Base-by-base conservation (phyloP, 108 stramenopile species). In the Halocafeteria seosinensis region DNA sequence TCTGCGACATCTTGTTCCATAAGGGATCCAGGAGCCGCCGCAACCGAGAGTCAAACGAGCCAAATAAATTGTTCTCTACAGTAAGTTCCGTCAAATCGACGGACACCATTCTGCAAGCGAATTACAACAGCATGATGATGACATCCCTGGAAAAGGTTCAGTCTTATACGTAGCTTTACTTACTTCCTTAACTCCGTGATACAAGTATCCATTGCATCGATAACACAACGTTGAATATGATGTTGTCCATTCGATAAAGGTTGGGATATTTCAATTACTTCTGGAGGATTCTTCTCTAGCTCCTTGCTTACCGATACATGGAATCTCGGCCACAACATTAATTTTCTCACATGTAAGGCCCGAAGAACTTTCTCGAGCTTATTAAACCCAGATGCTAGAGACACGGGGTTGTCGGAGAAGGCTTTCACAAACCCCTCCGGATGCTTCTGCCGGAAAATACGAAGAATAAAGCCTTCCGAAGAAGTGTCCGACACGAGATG, bases 251-350 rank as follows among this genome's bases (percentile, higher is more conserved):
- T 81, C 50, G 88, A 87, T 33, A 96, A 70, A 21, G 74, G 62
- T 67, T 90, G 88, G 50, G 87, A 76, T 34, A 92, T 62, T 66
- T 96, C 92, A 34, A 81, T 80, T 24, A 94, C 91, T 24, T 76
- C 51, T 0, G 91, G 90, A 11, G 85, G 79, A 47, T 61, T 26
- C 11, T 67, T 52, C 62, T 91, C 87, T 64, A 97, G 63, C 51
- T 84, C 84, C 28, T 80, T 67, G 37, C 79, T 76, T 50, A 94
- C 85, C 21, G 70, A 50, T 1, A 78, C 76, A 64, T 90, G 93
- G 62, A 94, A 94, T 30, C 94, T 73, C 34, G 95, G 95, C 83
- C 91, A 97, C 42, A 94, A 76, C 61, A 85, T 89, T 13, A 97
- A 67, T 6, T 81, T 81, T 0, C 80, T 76, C 5, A 91, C 87